A percentile compares a stretch with the other conserved stretches of the same genome.
phyloP scores from a whole-genome alignment of 306 rosid species.

The Hylodesmum podocarpum region DNA sequence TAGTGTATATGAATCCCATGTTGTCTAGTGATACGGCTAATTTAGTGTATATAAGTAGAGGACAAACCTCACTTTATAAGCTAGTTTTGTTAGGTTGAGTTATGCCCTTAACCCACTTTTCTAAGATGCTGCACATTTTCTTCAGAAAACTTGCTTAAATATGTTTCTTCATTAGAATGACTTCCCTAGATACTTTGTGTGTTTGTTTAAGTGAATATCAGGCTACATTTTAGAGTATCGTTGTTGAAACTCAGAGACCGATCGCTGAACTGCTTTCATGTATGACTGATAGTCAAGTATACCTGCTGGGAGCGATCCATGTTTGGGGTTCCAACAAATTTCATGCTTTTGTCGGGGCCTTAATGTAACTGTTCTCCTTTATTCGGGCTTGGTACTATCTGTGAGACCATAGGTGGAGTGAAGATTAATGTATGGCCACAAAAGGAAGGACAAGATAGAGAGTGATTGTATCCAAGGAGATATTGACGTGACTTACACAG shows the following conservation, averaged over 20 bases:
- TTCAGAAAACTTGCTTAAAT: constrained; percentile 1
- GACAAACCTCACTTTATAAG: too few relatives aligned
- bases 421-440: background rate
- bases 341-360: background rate
- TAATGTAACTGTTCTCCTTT: background rate
- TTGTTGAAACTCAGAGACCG: background rate
- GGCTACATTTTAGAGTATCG: background rate
- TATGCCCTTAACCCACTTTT: too few relatives aligned
- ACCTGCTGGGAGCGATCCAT: background rate
- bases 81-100: too few relatives aligned
- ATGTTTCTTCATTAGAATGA: background rate
- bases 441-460: background rate
- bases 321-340: background rate
- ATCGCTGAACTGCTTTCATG: background rate
- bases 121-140: background rate
- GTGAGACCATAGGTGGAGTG: background rate
- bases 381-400: background rate
- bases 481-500: background rate
- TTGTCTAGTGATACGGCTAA: too few relatives aligned
- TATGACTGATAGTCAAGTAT: background rate
- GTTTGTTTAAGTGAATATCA: background rate
- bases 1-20: too few relatives aligned
- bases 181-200: background rate
- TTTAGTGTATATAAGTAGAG: too few relatives aligned
- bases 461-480: background rate